phyloP scores from a whole-genome alignment of 1,284 basidiomycete species.

The Leccinum subrobustum region DNA sequence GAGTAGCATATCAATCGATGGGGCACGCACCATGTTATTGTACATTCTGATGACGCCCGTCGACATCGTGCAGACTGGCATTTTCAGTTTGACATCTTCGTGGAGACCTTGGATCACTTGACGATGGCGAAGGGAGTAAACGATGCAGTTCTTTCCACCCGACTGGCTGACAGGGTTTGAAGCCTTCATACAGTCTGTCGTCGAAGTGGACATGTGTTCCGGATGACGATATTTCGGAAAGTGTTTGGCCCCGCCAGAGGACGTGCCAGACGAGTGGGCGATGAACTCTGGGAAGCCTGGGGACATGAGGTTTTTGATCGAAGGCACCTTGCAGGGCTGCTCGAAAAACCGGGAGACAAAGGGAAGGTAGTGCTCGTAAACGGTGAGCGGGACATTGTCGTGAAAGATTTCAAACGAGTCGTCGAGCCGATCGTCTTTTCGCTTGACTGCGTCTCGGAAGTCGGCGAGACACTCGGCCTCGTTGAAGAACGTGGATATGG shows the following conservation, averaged over 20 bases:
- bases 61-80: constrained; percentile 26
- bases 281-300: constrained; percentile 25
- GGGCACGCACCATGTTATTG: constrained; percentile 18
- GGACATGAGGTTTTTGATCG: constrained; percentile 26
- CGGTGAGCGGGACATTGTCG: constrained; percentile 17
- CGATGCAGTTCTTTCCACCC: constrained; percentile 20
- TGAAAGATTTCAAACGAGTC: constrained; percentile 16
- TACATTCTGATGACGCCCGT: constrained; percentile 24
- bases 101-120: constrained; percentile 17
- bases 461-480: constrained; percentile 15
- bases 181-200: constrained; percentile 13
- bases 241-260: constrained; percentile 20
- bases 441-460: constrained; percentile 12
- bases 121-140: constrained; percentile 21
- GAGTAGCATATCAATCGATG: neutral
- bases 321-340: constrained; percentile 16
- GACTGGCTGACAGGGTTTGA: constrained; percentile 12
- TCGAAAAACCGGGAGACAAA: constrained; percentile 24
- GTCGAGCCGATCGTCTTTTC: neutral
- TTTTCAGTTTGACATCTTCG: constrained; percentile 11
- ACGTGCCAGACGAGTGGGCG: constrained; percentile 23
- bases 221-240: constrained; percentile 26
- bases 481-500: constrained; percentile 18
- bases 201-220: constrained; percentile 22
- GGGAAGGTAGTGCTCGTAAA: constrained; percentile 23